Evolutionary conservation across 2,329 filamentous ascomycete species (phyloP).

Genomic region (Ophiostoma ulmi): DNA sequence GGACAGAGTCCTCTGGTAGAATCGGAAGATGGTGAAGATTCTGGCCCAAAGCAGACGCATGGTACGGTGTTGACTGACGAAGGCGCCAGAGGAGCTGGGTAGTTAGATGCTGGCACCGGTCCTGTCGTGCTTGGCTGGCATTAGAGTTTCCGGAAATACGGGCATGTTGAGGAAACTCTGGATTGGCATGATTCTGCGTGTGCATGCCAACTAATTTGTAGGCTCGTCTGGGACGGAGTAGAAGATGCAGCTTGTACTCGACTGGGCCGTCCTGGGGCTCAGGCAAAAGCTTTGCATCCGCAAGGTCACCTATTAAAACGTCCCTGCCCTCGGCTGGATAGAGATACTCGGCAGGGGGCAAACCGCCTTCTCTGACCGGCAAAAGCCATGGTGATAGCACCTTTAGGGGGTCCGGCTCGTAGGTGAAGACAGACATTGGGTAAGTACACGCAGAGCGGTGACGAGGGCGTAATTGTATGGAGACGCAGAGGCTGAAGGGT

Average conservation of each 20-base stretch:
- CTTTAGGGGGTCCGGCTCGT: slow-evolving; percentile 77
- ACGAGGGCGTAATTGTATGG: neutral
- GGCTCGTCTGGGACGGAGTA: slow-evolving; percentile 70
- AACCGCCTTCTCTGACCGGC: slow-evolving; percentile 23
- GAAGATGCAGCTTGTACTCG: slow-evolving; percentile 91
- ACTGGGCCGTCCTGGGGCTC: slow-evolving; percentile 93
- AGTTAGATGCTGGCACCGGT: slow-evolving; percentile 82
- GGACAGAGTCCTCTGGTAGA: slow-evolving; percentile 54
- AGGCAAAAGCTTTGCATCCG: slow-evolving; percentile 71
- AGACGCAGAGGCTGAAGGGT: neutral
- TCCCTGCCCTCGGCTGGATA: slow-evolving; percentile 16
- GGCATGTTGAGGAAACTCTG: slow-evolving; percentile 31
- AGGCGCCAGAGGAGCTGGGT: slow-evolving; percentile 93
- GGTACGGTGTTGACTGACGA: slow-evolving; percentile 89
- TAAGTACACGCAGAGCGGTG: too few species aligned
- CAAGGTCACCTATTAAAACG: slow-evolving; percentile 49
- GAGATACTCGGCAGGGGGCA: slow-evolving; percentile 24
- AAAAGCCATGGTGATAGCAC: slow-evolving; percentile 87
- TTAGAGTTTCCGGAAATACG: slow-evolving; percentile 27
- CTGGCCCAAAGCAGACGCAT: slow-evolving; percentile 66
- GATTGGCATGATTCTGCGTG: slow-evolving; percentile 30
- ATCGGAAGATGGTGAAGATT: slow-evolving; percentile 65
- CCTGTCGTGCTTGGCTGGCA: slow-evolving; percentile 64
- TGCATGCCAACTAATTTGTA: slow-evolving; percentile 42
- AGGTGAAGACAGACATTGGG: slow-evolving; percentile 86